Evolutionary conservation across 208 protist genomes (phyloP), one percentile per base, ranked within the genome.

Genomic region (Trypanosoma vivax): DNA sequence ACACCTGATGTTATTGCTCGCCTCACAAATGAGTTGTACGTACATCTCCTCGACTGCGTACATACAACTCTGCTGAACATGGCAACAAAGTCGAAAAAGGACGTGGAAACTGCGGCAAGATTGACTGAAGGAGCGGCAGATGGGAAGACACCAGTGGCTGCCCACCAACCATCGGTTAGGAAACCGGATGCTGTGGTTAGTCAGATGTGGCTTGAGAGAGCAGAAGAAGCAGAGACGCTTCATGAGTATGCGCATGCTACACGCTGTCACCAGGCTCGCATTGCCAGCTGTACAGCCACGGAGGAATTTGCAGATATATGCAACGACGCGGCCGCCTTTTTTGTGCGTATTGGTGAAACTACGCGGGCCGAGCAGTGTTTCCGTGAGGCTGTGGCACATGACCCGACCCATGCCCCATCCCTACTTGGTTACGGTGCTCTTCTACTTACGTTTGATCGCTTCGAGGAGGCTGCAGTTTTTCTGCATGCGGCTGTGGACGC

Each of bases 1-100:
- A 59, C 76, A 9, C 60, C 70, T 5, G 49, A 68, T 49, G 72
- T 71, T 23, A 60, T 94, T 23, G 60, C 53, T 23, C 30, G 67
- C 40, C 43, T 90, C 40, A 80, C 68, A 60, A 96, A 90, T 67
- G 83, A 96, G 43, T 60, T 96, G 37, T 96, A 95, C 62, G 85
- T 94, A 7, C 88, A 88, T 50, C 68, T 96, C 23, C 67, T 91
- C 14, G 77, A 95, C 40, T 76, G 77, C 58, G 73, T 94, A 42
- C 88, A 96, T 69, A 29, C 42, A 48, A 74, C 63, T 3, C 59
- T 95, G 45, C 65, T 71, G 37, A 43, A 41, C n/a, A 23, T 79
- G 19, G 66, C 62, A 37, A 30, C 25, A 5, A 33, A 49, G 14
- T 24, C 38, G 1, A 37, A 47, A 13, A 19, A 13, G 19, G 5